Evolutionary conservation across 169 alveolate genomes (phyloP), one percentile per base, ranked within the genome.

Genomic region (Cryptosporidium sp.): DNA sequence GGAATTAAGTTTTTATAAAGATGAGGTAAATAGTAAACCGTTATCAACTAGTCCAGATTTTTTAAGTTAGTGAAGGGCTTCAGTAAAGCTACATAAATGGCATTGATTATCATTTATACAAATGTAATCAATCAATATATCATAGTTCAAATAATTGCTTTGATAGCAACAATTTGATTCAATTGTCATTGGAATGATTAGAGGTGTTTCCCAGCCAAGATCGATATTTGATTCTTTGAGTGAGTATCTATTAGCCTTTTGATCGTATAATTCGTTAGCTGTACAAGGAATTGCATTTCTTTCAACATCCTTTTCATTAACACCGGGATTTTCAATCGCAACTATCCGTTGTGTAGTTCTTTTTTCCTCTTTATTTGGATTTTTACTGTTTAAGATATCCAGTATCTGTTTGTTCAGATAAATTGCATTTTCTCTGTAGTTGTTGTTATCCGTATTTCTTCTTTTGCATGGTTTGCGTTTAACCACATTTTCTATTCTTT

Each of bases 1-100:
- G 23, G 89, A 80, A 62, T 37, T 80, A 29, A 80, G 45, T 62
- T 65, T 80, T 80, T 80, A 80, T 41, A 29, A 29, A 43, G 41
- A 73, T 55, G 73, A 67, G 1, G 29, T 67, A n/a, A 21, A 33
- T 31, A 39, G 33, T 67, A 21, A 29, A n/a, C 29, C 16, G 12
- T 51, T 12, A 55, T n/a, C 21, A 2, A n/a, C 67, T 26, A 8
- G 35, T 8, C 10, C 8, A 2, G 37, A 9, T 55, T n/a, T 41
- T 7, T 41, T 1, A 41, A 41, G 39, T 7, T 55, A 55, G 37
- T 26, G 0, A n/a, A 55, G 4, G 35, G 14, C 18, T 4, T 65
- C 50, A 5, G 29, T 65, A 33, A 65, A 65, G 26, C 26, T 65
- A 31, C 18, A 29, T 65, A 33, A 33, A 37, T 31, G 71, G 26